Evolutionary conservation across 2,329 filamentous ascomycete species (phyloP).

Genomic region (Clonostachys rhizophaga): DNA sequence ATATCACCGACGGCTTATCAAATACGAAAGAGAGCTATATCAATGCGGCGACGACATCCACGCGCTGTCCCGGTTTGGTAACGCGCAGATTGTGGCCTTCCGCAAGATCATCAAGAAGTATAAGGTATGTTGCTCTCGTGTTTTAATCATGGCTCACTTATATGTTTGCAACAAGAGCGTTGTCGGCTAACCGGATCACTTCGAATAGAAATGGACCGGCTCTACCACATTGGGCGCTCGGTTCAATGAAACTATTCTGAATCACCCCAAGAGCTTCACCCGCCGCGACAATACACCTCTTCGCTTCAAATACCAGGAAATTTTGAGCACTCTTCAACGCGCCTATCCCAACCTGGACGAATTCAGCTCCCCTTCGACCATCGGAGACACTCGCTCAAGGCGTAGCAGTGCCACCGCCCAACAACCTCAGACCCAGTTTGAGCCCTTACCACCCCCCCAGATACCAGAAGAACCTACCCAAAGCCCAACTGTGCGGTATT

Average conservation of each 20-base stretch:
- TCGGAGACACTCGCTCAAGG: conserved; percentile 8
- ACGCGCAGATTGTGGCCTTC: conserved; percentile 71
- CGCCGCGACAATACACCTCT: conserved; percentile 57
- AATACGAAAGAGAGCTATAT: conserved; percentile 46
- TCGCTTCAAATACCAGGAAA: conserved; percentile 42
- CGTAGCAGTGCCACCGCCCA: conserved; percentile 1
- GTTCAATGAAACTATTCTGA: conserved; percentile 63
- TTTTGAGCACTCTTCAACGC: conserved; percentile 40
- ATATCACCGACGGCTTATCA: conserved; percentile 45
- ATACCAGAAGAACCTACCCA: not conserved
- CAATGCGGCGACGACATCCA: conserved; percentile 67
- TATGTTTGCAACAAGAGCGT: not conserved
- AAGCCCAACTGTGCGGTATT: conserved; percentile 48
- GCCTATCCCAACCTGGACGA: conserved; percentile 31
- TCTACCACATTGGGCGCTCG: conserved; percentile 59
- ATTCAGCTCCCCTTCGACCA: conserved; percentile 28
- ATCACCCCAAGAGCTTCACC: conserved; percentile 67
- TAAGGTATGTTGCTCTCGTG: conserved; percentile 39
- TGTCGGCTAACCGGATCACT: not conserved
- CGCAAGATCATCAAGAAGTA: conserved; percentile 85
- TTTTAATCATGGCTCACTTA: not conserved
- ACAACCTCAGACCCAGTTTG: conserved; percentile 13
- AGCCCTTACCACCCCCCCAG: conserved; percentile 15
- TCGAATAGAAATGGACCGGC: conserved; percentile 70
- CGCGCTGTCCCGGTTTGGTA: conserved; percentile 65